Conservation (phyloP, 2,329 filamentous ascomycete species). For the Aureobasidium sp. region DNA sequence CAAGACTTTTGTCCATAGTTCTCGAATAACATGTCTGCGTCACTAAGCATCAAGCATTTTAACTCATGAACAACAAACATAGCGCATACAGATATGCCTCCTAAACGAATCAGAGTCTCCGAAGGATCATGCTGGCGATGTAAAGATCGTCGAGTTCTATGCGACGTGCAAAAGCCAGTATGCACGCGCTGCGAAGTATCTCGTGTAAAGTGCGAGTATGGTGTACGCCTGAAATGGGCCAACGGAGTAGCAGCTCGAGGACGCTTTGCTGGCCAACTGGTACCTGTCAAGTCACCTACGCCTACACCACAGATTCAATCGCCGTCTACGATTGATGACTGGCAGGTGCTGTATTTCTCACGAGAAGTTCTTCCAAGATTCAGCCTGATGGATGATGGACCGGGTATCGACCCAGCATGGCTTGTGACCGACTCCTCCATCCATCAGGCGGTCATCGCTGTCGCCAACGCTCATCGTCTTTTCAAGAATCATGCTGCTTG, state of each 20-base stretch:
- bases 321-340: background rate
- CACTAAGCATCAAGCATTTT: background rate
- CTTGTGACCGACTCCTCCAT: background rate
- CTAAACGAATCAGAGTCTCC: background rate
- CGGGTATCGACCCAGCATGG: background rate
- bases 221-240: background rate
- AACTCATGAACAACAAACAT: background rate
- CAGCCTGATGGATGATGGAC: background rate
- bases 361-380: background rate
- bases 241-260: conserved; percentile 5
- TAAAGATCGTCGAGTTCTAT: background rate
- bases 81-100: background rate
- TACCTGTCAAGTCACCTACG: background rate
- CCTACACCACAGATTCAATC: background rate
- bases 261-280: background rate
- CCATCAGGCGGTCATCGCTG: background rate
- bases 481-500: background rate
- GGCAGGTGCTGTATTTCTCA: background rate
- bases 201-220: background rate
- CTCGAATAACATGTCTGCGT: background rate
- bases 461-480: conserved; percentile 1
- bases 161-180: background rate
- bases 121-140: conserved; percentile 7
- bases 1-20: background rate
- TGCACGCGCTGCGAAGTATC: background rate